Base-by-base conservation (phyloP, 2,329 filamentous ascomycete genomes). In the Sporothrix euskadiensis region DNA sequence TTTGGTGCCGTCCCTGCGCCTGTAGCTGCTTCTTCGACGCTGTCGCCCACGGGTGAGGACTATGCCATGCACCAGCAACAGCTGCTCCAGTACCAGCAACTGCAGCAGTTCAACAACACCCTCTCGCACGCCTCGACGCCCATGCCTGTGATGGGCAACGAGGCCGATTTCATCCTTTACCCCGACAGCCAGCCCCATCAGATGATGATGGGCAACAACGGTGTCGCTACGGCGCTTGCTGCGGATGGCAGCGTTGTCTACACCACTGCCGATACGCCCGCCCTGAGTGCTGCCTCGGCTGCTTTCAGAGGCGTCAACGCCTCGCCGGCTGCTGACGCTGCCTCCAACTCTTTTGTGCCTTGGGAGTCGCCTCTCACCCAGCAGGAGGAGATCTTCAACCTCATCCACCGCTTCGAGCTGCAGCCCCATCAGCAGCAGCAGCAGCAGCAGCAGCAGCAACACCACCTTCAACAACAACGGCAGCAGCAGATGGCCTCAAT, bases 141-240 rank as follows among this genome's bases (percentile, higher is more conserved):
- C 10, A 57, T 68, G 35, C 39, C 41, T 3, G n/a, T 68, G 41
- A n/a, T 69, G 65, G 30, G 14, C 30, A 7, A n/a, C 19, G 30
- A 63, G 30, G 56, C 39, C n/a, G 78, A 79, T 39, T 79, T 79
- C 59, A 71, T 77, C 16, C 77, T 79, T n/a, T 78, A 74, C 35
- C 76, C 76, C 1, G 73, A 74, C 26, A 75, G 22, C 26, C 65
- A 54, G 26, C 41, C 44, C 6, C 59, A 22, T 75, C 32, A 74
- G 71, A 32, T 71, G 75, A 56, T 69, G 75, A 4, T 66, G 61
- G 41, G 41, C 61, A 30, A 30, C 61, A 30, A 19, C 39, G 57
- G 57, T 5, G 7, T 30, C 61, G 30, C 61, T 7, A 12, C 61
- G 22, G 61, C 39, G 14, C 22, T 71, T 73, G 19, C 75, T 22